These are phyloP conservation scores for Goffeauzyma gilvescens DNA, from an alignment of 768 basidiomycete species.

Conservation along the genomic window DNA sequence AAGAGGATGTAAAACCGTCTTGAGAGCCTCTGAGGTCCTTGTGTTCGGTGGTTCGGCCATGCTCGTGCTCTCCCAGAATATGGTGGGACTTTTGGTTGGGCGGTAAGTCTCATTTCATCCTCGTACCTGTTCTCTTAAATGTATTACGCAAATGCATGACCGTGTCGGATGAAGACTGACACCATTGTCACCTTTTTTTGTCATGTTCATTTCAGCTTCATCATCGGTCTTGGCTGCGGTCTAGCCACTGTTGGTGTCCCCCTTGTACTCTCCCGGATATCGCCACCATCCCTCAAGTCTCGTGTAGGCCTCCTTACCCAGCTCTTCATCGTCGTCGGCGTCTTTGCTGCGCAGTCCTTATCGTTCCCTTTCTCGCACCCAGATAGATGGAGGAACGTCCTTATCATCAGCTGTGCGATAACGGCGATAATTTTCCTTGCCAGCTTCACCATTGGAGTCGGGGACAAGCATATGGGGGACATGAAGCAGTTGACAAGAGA, in stretches of 20 bases:
- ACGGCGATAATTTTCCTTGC: constrained; percentile 17
- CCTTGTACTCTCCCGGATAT: constrained; percentile 66
- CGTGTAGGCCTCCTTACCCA: constrained; percentile 27
- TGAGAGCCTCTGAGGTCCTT: constrained; percentile 11
- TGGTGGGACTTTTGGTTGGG: constrained; percentile 13
- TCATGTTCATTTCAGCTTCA: constrained; percentile 16
- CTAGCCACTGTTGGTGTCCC: constrained; percentile 44
- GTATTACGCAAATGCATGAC: background rate
- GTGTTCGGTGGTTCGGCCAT: constrained; percentile 17
- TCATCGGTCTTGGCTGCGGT: constrained; percentile 27
- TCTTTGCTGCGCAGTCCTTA: constrained; percentile 20
- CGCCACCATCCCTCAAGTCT: constrained; percentile 48
- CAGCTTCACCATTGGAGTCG: constrained; percentile 13
- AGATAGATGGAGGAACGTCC: constrained; percentile 20
- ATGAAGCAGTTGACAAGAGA: too few species aligned
- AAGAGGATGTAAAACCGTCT: constrained; percentile 16
- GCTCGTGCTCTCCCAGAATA: constrained; percentile 11
- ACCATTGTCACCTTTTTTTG: constrained; percentile 35
- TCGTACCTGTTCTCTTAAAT: background rate
- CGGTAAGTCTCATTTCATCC: constrained; percentile 12
- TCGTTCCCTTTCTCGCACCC: constrained; percentile 21
- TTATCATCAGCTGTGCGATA: constrained; percentile 15
- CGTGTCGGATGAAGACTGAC: background rate
- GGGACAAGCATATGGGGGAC: too few species aligned
- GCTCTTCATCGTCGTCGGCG: constrained; percentile 26